These are phyloP conservation scores for Trametes meyenii DNA, from an alignment of 768 basidiomycete species.

Conservation along the genomic window DNA sequence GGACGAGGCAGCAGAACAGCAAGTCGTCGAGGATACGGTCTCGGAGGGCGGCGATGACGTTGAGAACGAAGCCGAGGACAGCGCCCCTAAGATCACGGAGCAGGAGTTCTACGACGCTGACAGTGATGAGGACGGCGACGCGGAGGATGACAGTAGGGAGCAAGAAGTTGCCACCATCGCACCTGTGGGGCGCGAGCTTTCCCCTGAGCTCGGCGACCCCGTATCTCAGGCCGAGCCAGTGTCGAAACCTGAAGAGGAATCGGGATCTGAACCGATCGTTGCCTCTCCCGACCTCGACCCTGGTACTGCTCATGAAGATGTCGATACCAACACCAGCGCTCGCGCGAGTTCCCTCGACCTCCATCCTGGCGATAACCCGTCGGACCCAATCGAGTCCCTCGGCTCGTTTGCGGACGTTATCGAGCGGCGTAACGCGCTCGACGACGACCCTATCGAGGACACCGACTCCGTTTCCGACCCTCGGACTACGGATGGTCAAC, in stretches of 20 bases:
- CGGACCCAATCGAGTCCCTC: constrained; percentile 48
- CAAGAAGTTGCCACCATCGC: background rate
- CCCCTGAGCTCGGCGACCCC: constrained; percentile 1
- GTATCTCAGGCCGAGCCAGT: background rate
- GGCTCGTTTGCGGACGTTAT: constrained; percentile 22
- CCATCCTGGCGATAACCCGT: constrained; percentile 9
- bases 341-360: constrained; percentile 3
- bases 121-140: background rate
- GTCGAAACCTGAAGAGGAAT: background rate
- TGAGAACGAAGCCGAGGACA: background rate
- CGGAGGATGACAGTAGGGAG: background rate
- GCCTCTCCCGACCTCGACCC: background rate
- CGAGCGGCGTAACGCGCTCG: background rate
- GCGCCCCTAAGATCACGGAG: background rate
- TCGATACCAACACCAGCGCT: background rate
- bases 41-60: background rate
- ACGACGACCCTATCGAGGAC: constrained; percentile 38
- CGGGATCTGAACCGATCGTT: background rate
- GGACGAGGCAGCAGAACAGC: background rate
- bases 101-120: background rate
- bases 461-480: background rate
- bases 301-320: background rate
- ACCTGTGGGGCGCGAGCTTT: constrained; percentile 10
- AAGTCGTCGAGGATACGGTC: background rate
- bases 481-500: background rate